These are phyloP conservation scores for Leccinum uliginosum DNA, from an alignment of 768 basidiomycete species.

Conservation along the genomic window DNA sequence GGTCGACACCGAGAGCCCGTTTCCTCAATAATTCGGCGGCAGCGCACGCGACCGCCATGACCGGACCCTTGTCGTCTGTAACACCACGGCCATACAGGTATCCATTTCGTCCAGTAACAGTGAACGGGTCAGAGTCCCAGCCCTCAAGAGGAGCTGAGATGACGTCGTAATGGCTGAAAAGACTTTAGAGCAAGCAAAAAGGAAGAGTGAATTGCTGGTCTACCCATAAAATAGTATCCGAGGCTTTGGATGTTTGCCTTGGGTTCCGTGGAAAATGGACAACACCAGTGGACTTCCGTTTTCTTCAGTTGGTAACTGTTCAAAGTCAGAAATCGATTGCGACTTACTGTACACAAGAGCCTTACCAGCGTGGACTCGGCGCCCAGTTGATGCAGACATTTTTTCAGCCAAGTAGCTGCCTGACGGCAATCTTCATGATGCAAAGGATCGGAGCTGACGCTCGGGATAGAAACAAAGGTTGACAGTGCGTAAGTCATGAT, in stretches of 20 bases:
- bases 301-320: constrained; percentile 71
- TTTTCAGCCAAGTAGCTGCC: constrained; percentile 88
- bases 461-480: constrained; percentile 84
- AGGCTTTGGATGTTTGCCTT: constrained; percentile 53
- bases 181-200: neutral
- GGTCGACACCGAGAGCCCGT: constrained; percentile 72
- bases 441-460: constrained; percentile 64
- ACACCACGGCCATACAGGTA: constrained; percentile 89
- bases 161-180: constrained; percentile 89
- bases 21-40: constrained; percentile 73
- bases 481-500: constrained; percentile 75
- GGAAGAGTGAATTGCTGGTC: constrained; percentile 4
- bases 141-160: constrained; percentile 70
- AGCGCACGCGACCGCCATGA: constrained; percentile 87
- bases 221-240: constrained; percentile 91
- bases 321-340: neutral
- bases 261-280: constrained; percentile 76
- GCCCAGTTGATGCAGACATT: constrained; percentile 83
- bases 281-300: constrained; percentile 84
- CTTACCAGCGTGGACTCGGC: constrained; percentile 73
- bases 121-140: constrained; percentile 86
- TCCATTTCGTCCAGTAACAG: constrained; percentile 76
- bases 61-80: constrained; percentile 94
- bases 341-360: neutral
- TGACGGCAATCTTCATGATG: constrained; percentile 89